Evolutionary conservation across 2,329 filamentous ascomycete species (phyloP), one percentile per base, ranked within the genome.

Genomic region (Tolypocladium cylindrosporum): DNA sequence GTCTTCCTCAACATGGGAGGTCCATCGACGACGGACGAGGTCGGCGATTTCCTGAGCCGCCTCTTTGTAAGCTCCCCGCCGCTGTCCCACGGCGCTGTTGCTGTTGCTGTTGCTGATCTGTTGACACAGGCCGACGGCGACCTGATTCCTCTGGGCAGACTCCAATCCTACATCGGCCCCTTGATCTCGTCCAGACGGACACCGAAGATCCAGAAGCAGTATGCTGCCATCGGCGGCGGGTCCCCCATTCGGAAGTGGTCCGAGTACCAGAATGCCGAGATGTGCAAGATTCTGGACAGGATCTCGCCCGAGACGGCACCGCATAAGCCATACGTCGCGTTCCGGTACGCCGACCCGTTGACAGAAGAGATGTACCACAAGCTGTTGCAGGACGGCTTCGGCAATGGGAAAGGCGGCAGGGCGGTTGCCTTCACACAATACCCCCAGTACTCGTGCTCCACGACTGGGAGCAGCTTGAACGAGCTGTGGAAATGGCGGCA

Each of bases 1-100:
- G 94, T 99, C 16, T 97, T 99, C 69, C 84, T 99, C 76, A 99
- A 99, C 75, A 99, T 99, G 94, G 94, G 94, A 60, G 94, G 94
- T 0, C 94, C 94, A 3, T 89, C 90, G 1, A 96, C 89, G 4
- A 89, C 88, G 5, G 84, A 87, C 64, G 91, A 99, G 76, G 94
- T 99, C 41, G 87, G 88, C 66, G 85, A 88, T 73, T 99, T 97
- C 69, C 77, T 99, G 54, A 94, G 88, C 71, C 86, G 92, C 65
- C 79, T 99, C 64, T 99, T 99, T 75, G 93, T 96, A 82, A 59
- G 88, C 74, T 50, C 48, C 45, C 14, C 56, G 34, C 24, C 4
- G 10, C 9, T 31, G n/a, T 50, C 34, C 19, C 34, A 6, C 5
- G 14, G 9, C 14, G 19, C 41, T 13, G 21, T n/a, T 13, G 6